Base-by-base conservation (phyloP, 345 rosid species). In the Ceriops zippeliana region DNA sequence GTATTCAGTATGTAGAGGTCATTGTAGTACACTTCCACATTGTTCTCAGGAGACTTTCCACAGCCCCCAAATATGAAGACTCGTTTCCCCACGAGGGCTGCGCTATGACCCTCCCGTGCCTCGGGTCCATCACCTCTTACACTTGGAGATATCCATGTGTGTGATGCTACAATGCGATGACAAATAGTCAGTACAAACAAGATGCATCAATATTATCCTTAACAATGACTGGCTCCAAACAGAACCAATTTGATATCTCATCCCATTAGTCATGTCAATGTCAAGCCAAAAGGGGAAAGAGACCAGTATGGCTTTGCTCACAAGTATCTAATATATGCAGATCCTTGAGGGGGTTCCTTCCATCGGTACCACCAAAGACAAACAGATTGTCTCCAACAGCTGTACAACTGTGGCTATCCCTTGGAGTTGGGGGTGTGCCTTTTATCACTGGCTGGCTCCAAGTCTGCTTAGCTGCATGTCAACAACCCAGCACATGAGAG, bases 341-440 rank as follows among this genome's bases (percentile, higher is more conserved):
- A 86, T 96, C 98, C 58, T 76, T 85, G 52, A 96, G 93, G 74
- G 96, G 91, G 38, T 81, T 85, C 70, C 46, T 59, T 58, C 99
- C 97, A 84, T 95, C 98, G 27, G 99, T 91, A 72, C 99, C 99
- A 69, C 99, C 99, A 68, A 95, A 92, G 56, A 95, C 90, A 51
- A 74, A 89, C 57, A 91, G 83, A 65, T 81, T 87, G 66, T 86
- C 96, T 11, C 88, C 92, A 24, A 95, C 83, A 42, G 88, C 72
- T 4, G 98, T 88, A 76, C 91, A 90, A 72, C 86, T 90, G 78
- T 95, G 99, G 81, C 99, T 95, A 74, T 95, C 99, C 82, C 99
- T 88, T 1, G 97, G 90, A 69, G 79, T 63, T 24, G 99, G 98
- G 0, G 89, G 92, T 5, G 70, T 79, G 72, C 98, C 97, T 69